Evolutionary conservation across 345 rosid genomes (phyloP), one percentile per base, ranked within the genome.

Genomic region (Populus euphratica): DNA sequence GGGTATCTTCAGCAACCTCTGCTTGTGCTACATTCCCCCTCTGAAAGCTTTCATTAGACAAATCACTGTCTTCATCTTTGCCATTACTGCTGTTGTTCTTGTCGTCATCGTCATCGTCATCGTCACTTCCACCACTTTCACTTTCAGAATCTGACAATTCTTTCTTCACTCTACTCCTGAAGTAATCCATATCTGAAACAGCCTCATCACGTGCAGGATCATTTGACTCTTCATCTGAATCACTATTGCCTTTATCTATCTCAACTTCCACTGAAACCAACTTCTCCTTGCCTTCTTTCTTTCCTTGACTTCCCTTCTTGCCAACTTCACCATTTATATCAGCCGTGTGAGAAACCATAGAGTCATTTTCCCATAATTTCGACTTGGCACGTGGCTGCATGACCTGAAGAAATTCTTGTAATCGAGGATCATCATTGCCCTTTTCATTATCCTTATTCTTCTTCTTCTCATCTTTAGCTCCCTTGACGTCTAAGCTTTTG

Each of bases 151-250:
- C 96, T 3, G 91, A 89, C 88, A 92, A 86, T 49, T 87, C 87
- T 84, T 87, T 89, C 86, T 89, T 91, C 49, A 93, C 80, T 81
- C 90, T 93, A 84, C 99, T 95, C 86, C 90, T 93, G 80, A 95
- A 91, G 75, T 95, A 95, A 73, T 95, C 99, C 87, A 86, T 83
- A 86, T 93, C 97, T 54, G 96, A 91, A 77, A 89, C 77, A 20
- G 81, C 88, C 79, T 86, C 92, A 77, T 79, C 87, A 68, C 54
- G 66, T 56, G 88, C 87, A 79, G 79, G 61, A 72, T 75, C 77
- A 16, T 78, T 76, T 2, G 72, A 65, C 71, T 76, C 72, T 73
- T 91, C 79, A 68, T 70, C 70, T 76, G 78, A 84, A 80, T 68
- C 72, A 73, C 49, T 50, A 69, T 85, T 82, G 73, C 56, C 74